Evolutionary conservation across 352 stramenopile species (phyloP).

Genomic region (Thalassiosira ordinaria): DNA sequence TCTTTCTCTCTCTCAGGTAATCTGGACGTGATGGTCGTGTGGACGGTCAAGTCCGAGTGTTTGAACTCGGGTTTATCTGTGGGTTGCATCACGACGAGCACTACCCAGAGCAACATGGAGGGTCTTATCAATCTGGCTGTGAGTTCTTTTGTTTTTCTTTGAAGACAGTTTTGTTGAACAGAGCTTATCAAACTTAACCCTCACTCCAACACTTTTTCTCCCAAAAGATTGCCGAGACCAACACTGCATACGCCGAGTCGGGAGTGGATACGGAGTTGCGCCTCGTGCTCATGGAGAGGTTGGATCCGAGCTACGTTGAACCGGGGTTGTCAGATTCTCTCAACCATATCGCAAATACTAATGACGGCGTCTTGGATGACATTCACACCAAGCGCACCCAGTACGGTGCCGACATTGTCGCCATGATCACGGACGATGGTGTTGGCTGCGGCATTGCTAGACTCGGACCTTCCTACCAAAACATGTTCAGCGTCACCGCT

Average conservation of each 20-base stretch:
- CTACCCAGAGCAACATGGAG: conserved; percentile 22
- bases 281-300: conserved; percentile 7
- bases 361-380: conserved; percentile 36
- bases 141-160: no score
- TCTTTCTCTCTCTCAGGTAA: no score
- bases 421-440: neutral
- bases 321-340: conserved; percentile 20
- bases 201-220: no score
- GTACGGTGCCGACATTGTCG: conserved; percentile 13
- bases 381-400: conserved; percentile 16
- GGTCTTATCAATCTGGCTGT: conserved; percentile 32
- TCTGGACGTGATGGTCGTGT: conserved; percentile 42
- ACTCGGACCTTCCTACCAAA: neutral
- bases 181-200: no score
- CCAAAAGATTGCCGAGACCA: conserved; percentile 46
- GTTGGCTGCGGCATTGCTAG: conserved; percentile 7
- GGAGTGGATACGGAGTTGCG: conserved; percentile 24
- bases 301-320: conserved; percentile 21
- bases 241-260: conserved; percentile 40
- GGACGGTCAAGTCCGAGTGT: conserved; percentile 34
- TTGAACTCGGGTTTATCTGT: conserved; percentile 6
- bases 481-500: conserved; percentile 20
- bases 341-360: conserved; percentile 4
- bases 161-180: no score
- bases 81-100: neutral